Base-by-base conservation (phyloP, 2,329 filamentous ascomycete genomes). In the Aureobasidium sp. region DNA sequence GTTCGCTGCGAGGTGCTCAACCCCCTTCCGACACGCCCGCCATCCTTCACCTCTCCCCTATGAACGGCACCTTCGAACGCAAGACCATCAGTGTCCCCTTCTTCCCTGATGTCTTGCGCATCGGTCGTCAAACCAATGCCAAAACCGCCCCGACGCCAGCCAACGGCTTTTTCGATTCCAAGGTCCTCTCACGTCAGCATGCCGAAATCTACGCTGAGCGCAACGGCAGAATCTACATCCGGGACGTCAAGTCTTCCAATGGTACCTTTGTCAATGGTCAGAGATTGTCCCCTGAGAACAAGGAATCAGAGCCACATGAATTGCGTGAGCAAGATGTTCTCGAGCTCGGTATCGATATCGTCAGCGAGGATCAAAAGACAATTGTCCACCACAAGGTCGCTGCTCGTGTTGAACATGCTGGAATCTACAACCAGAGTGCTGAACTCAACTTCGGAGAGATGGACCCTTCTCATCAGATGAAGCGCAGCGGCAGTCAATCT, bases 381-480 rank as follows among this genome's bases (percentile, higher is more conserved):
- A 91, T 99, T 32, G 92, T 99, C 15, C 94, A 99, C 72, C 94
- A 97, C 78, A 99, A 99, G 72, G 94, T 99, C 52, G 92, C 93
- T 25, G 92, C 94, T 61, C 95, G 95, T 72, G 91, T 99, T 61
- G 94, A 99, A 73, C 91, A 97, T 76, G 91, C 94, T 42, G 94
- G 94, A 7, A 88, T 93, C 66, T 84, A 92, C 65, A 86, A 83
- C 48, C 83, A 87, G 11, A 83, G 86, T 9, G 89, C 83, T 68
- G 95, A 89, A 50, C 86, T 97, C 77, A 96, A 88, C 69, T 96
- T 96, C 77, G 91, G 91, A 50, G 93, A 97, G 69, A 80, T 97
- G 34, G 91, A 97, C 6, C 82, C 86, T 5, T 82, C 87, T 50
- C 83, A 86, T 41, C 81, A 88, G 63, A 71, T 86, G 90, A 69